Base-by-base conservation (phyloP, 495 filamentous ascomycete species). In the Aspergillus kassunensis region DNA sequence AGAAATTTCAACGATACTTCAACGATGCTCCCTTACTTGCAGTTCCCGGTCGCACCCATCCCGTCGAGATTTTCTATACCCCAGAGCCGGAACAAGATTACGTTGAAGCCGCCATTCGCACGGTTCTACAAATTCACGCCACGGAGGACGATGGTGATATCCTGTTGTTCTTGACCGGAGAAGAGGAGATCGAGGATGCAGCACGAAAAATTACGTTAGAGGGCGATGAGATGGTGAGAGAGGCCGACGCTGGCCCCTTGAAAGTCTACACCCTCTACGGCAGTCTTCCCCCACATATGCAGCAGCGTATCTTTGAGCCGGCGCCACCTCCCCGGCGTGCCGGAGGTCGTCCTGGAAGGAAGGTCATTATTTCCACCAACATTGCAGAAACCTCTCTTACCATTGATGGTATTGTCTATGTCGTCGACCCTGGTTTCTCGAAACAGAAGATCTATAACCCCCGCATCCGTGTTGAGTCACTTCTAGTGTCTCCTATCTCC, bases 401-500 rank as follows among this genome's bases (percentile, higher is more conserved):
- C 33, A 99, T 99, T 45, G 95, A 99, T 65, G 95, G 95, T 64
- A 97, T 99, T 53, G 95, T 99, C 20, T 99, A 96, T 57, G 95
- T 99, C 15, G 91, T 99, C 8, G 95, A 99, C 64, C 93, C 95
- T 6, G 95, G 95, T 18, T 99, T 99, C 73, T 95, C 89, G 67
- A 99, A 99, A 77, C 95, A 99, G 66, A 99, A 99, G 72, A 91
- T 99, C 55, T 99, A 97, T 79, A 96, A 97, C 63, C 92, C 95
- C 20, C 85, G 95, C 46, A 89, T 96, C 49, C 87, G 95, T 63
- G 91, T 97, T 34, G 95, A 99, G 68, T 97, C 95, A 0, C 76
- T 99, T 2, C 75, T 99, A 5, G 91, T 99, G 5, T 96, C 95
- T 11, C 88, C 95, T 4, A 97, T 97, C 47, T 97, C 92, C 27